Percentiles rank a stretch among this genome's conserved stretches.
These are phyloP conservation scores for Tuber melanosporum DNA, from an alignment of 495 filamentous ascomycete genomes.

Conservation along the genomic window DNA sequence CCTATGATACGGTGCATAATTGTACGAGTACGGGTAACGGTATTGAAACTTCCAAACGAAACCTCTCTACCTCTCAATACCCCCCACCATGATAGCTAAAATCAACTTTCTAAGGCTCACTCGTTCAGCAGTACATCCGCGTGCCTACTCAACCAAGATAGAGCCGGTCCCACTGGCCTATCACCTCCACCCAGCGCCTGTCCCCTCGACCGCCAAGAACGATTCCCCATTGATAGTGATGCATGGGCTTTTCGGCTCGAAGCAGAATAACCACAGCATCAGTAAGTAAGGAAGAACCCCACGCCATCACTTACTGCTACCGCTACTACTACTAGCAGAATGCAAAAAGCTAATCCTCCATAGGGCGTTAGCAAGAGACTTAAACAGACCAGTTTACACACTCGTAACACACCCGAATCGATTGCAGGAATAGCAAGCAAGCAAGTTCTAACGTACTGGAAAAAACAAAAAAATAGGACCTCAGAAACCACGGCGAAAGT, in stretches of 20 bases:
- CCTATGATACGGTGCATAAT: too few relatives aligned
- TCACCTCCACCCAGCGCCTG: constrained; percentile 53
- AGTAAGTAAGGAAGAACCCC: constrained; percentile 68
- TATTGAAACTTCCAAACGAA: background rate
- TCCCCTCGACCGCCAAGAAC: constrained; percentile 26
- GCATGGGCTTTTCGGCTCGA: constrained; percentile 92
- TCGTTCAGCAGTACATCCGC: background rate
- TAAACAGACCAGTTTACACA: constrained; percentile 74
- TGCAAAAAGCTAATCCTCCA: constrained; percentile 32
- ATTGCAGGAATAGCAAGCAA: background rate
- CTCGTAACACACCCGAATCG: constrained; percentile 53
- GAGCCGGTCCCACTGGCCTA: constrained; percentile 50
- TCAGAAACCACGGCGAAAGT: constrained; percentile 90
- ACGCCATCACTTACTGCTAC: background rate
- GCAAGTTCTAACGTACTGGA: background rate
- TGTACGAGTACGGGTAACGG: too few relatives aligned
- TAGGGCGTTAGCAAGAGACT: constrained; percentile 74
- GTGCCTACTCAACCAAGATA: constrained; percentile 25
- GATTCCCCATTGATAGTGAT: constrained; percentile 74
- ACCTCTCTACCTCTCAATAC: background rate
- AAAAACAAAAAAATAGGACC: constrained; percentile 54
- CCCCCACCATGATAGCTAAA: background rate
- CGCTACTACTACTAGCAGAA: background rate
- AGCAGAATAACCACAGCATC: constrained; percentile 90
- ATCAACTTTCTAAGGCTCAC: background rate